Percentiles rank a stretch among this genome's conserved stretches.
Evolutionary conservation across 2,329 filamentous ascomycete species (phyloP).

Genomic region (Ceratocystis harringtonii): DNA sequence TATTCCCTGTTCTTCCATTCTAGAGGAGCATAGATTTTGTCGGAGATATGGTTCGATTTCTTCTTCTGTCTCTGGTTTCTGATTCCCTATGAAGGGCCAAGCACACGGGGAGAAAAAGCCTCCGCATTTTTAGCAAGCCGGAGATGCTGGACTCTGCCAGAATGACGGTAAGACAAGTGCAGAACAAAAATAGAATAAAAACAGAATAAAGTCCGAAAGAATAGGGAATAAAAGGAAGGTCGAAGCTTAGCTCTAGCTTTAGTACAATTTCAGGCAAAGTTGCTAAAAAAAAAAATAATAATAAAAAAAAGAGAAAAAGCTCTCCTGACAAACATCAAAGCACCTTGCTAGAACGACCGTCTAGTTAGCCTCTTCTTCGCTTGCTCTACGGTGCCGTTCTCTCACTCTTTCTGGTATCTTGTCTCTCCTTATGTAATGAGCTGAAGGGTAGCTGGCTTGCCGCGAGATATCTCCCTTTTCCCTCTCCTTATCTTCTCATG

Average conservation of each 20-base stretch:
- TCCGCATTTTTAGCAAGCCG: background rate
- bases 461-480: background rate
- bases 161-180: background rate
- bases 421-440: background rate
- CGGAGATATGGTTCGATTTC: background rate
- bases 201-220: background rate
- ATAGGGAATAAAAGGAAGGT: background rate
- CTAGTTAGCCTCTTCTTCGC: background rate
- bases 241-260: background rate
- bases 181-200: background rate
- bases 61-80: background rate
- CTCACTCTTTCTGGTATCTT: background rate
- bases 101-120: background rate
- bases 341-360: background rate
- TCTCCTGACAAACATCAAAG: background rate
- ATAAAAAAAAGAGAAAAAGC: background rate
- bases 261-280: background rate
- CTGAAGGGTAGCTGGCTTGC: background rate
- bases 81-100: background rate
- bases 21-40: background rate
- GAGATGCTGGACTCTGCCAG: background rate
- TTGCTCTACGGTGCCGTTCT: background rate
- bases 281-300: background rate
- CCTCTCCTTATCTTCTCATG: no score
- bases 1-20: no score